Base-by-base conservation (phyloP, 257 asterid genomes). In the Nicotiana otophora region DNA sequence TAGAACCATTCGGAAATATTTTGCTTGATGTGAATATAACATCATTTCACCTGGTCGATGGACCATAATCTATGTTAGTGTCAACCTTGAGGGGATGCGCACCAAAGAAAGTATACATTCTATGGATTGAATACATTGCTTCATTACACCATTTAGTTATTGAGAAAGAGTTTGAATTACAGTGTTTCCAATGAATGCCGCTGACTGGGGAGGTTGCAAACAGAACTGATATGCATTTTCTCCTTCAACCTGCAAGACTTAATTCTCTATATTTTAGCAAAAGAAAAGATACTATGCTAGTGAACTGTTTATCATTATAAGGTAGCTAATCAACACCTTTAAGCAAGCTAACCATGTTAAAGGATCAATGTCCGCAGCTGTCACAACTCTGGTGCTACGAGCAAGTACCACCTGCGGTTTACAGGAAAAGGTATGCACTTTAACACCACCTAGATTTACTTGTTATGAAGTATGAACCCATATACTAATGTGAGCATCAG, bases 151-250 rank as follows among this genome's bases (percentile, higher is more conserved):
- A 68, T 57, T 26, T 17, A 12, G 53, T 36, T 36, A 48, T 10
- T 60, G 74, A 68, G 60, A 57, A 17, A 28, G 67, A 31, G 66
- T 77, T 81, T 65, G 81, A 90, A 93, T 92, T 84, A 94, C 99
- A 57, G 99, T 94, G 88, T 96, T 96, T 65, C 99, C 99, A 62
- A 96, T 91, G 91, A 96, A 93, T 81, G 99, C 98, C 30, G 98
- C 91, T 70, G 98, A 89, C 61, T 90, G 94, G 23, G 97, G 95
- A 84, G 98, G 99, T 81, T 96, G 98, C 83, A 96, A 90, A 82
- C 93, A 96, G 86, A 96, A 96, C 83, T 94, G 97, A 88, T 94
- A 96, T 5, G 94, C 90, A 85, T 93, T 93, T 78, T 83, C 87
- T 57, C 99, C 98, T 88, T 92, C 97, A 80, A 82, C 89, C 99